These are phyloP conservation scores for Ogataea kodamae DNA, from an alignment of 805 yeast species.

Conservation along the genomic window DNA sequence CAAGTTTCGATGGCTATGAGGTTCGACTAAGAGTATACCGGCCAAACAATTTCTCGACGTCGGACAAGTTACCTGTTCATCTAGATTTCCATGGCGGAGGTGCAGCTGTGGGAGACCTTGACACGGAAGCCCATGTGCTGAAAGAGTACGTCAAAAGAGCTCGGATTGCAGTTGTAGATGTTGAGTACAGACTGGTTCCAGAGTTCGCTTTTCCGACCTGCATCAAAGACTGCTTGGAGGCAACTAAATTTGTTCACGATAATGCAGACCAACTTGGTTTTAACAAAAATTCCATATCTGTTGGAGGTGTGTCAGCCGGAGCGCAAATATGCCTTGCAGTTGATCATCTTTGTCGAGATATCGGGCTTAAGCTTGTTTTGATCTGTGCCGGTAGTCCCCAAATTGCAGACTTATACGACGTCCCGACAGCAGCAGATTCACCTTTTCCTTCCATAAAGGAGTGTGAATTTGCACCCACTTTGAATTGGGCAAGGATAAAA, in stretches of 20 bases:
- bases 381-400: constrained; percentile 34
- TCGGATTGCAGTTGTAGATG: constrained; percentile 30
- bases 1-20: constrained; percentile 26
- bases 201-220: constrained; percentile 30
- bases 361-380: constrained; percentile 22
- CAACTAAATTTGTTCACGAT: constrained; percentile 26
- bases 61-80: constrained; percentile 29
- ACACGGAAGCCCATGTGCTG: constrained; percentile 30
- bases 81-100: constrained; percentile 36
- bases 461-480: constrained; percentile 33
- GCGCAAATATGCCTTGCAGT: constrained; percentile 30
- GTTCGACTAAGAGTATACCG: constrained; percentile 27
- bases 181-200: constrained; percentile 32
- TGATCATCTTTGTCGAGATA: constrained; percentile 30
- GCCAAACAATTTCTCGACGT: constrained; percentile 22
- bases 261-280: constrained; percentile 23
- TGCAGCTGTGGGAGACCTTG: constrained; percentile 32
- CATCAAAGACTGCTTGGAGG: constrained; percentile 30
- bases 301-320: constrained; percentile 28
- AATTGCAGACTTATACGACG: constrained; percentile 29
- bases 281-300: constrained; percentile 23
- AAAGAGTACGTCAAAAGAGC: constrained; percentile 28
- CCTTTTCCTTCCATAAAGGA: constrained; percentile 28
- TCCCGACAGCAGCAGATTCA: constrained; percentile 26
- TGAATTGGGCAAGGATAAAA: constrained; percentile 32